Percentiles rank a stretch among this genome's conserved stretches.
Conservation (phyloP, 2,329 filamentous ascomycete species). For the Cordyceps tenuipes region DNA sequence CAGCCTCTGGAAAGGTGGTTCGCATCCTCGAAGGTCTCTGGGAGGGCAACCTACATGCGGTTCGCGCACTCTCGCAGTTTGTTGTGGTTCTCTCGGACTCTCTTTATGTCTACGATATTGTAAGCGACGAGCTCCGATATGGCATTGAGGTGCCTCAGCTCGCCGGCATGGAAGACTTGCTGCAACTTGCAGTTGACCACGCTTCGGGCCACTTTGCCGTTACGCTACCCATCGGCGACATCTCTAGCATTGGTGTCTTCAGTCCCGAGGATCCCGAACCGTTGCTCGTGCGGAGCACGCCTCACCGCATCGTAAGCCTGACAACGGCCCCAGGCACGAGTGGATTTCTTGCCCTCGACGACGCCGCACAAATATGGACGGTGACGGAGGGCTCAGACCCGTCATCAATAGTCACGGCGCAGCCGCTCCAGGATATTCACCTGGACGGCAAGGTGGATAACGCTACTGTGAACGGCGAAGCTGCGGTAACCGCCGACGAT, state of each 20-base stretch:
- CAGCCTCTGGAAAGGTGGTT: slow-evolving; percentile 56
- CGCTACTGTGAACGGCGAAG: slow-evolving; percentile 18
- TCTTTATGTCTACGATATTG: slow-evolving; percentile 75
- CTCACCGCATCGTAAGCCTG: slow-evolving; percentile 56
- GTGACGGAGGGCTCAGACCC: slow-evolving; percentile 51
- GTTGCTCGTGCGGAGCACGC: slow-evolving; percentile 48
- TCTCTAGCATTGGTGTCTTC: slow-evolving; percentile 58
- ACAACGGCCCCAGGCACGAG: slow-evolving; percentile 54
- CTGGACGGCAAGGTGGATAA: slow-evolving; percentile 30
- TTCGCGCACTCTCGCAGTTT: slow-evolving; percentile 64
- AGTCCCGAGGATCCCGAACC: slow-evolving; percentile 50
- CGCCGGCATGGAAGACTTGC: slow-evolving; percentile 34
- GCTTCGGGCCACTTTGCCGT: slow-evolving; percentile 59
- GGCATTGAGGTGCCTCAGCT: slow-evolving; percentile 47
- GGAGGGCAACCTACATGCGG: slow-evolving; percentile 53
- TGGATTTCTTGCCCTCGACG: slow-evolving; percentile 69
- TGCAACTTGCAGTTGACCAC: slow-evolving; percentile 64
- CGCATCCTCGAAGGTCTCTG: slow-evolving; percentile 61
- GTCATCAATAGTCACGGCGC: slow-evolving; percentile 41
- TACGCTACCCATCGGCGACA: slow-evolving; percentile 38
- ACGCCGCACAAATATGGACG: slow-evolving; percentile 63
- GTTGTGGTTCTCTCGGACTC: slow-evolving; percentile 67
- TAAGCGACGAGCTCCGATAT: slow-evolving; percentile 66
- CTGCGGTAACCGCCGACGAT: slow-evolving; percentile 22
- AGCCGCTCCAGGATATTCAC: slow-evolving; percentile 46